phyloP scores from a whole-genome alignment of 2,329 filamentous ascomycete genomes.

The Dendrostoma leiphaemia region DNA sequence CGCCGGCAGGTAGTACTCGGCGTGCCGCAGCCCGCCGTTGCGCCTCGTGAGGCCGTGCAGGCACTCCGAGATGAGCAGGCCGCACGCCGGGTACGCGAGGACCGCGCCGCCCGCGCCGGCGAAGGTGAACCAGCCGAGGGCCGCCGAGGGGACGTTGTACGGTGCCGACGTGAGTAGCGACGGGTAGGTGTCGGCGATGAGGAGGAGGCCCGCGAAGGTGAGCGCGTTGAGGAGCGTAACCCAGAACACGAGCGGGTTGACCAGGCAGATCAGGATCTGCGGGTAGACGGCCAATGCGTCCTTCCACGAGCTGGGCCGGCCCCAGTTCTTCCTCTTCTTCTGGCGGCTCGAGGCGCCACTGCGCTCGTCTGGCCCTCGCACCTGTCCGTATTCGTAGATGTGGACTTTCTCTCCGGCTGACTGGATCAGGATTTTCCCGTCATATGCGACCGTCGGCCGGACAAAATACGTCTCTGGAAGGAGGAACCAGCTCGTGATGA shows the following conservation, averaged over 20 bases:
- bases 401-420: conserved; percentile 35
- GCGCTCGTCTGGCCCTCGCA: background rate
- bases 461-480: conserved; percentile 39
- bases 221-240: background rate
- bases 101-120: background rate
- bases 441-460: conserved; percentile 36
- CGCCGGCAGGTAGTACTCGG: conserved; percentile 25
- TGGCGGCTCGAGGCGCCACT: background rate
- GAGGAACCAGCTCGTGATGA: conserved; percentile 29
- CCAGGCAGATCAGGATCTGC: background rate
- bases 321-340: background rate
- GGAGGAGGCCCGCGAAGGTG: background rate
- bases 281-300: background rate
- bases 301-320: background rate
- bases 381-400: conserved; percentile 29
- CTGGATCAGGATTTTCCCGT: conserved; percentile 37
- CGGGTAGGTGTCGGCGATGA: background rate
- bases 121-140: background rate
- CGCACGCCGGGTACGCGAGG: background rate
- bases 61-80: background rate
- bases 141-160: background rate
- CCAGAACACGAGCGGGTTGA: background rate
- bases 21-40: conserved; percentile 24
- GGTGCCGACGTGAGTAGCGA: background rate
- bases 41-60: conserved; percentile 5